Conservation (phyloP, 257 asterid genomes). For the Perilla frutescens region DNA sequence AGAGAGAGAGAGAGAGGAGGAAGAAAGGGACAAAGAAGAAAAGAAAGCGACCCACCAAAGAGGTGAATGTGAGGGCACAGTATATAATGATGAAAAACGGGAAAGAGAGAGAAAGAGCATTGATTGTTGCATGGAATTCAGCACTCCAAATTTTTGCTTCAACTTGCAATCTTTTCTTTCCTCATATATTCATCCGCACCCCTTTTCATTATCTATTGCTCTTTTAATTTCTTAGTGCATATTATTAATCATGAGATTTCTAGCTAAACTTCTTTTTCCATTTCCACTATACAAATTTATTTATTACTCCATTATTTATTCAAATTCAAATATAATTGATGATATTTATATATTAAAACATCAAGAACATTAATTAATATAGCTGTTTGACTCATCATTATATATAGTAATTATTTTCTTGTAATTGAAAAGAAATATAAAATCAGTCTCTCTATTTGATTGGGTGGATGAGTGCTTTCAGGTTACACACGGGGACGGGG, state of each 20-base stretch:
- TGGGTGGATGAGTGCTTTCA: conserved; percentile 28
- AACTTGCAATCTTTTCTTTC: conserved; percentile 56
- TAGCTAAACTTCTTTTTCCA: conserved; percentile 55
- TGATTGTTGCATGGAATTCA: conserved; percentile 97
- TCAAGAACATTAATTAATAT: not conserved
- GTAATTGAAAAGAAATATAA: not conserved
- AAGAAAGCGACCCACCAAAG: conserved; percentile 43
- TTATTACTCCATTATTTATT: no score
- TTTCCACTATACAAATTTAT: conserved; percentile 32
- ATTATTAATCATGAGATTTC: conserved; percentile 66
- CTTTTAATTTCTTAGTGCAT: conserved; percentile 49
- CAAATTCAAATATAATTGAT: not conserved
- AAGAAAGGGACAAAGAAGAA: conserved; percentile 34
- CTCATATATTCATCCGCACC: conserved; percentile 18
- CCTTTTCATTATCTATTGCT: conserved; percentile 46
- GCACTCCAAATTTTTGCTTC: conserved; percentile 59
- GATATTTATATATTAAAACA: not conserved
- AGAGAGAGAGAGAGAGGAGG: conserved; percentile 6
- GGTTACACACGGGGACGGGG: conserved; percentile 26
- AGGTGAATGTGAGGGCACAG: conserved; percentile 28
- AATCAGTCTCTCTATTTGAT: not conserved
- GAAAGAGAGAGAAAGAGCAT: conserved; percentile 59
- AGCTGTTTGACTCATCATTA: conserved; percentile 17
- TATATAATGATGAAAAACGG: conserved; percentile 58
- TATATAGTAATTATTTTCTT: not conserved